Percentiles rank a stretch among this genome's conserved stretches.
Evolutionary conservation across 805 yeast genomes (phyloP).

Genomic region (Saccharomycopsis javanensis): DNA sequence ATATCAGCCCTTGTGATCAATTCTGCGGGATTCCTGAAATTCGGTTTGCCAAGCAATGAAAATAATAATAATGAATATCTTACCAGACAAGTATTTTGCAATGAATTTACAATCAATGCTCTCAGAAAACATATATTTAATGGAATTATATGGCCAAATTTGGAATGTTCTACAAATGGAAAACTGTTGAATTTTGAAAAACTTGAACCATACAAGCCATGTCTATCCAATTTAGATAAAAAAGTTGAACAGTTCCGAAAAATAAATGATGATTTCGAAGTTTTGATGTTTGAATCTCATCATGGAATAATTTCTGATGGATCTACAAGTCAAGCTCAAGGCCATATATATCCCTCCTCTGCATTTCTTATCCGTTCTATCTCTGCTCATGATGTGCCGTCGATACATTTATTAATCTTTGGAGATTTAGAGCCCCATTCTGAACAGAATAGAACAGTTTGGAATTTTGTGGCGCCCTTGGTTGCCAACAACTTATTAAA

Average conservation of each 20-base stretch:
- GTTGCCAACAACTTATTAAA: conserved; percentile 34
- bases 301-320: conserved; percentile 38
- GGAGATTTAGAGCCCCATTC: conserved; percentile 79
- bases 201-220: not conserved
- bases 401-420: conserved; percentile 48
- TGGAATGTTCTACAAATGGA: conserved; percentile 25
- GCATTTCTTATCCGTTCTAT: conserved; percentile 47
- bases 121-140: conserved; percentile 56
- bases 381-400: too few species aligned
- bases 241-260: not conserved
- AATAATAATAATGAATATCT: conserved; percentile 19
- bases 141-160: conserved; percentile 72
- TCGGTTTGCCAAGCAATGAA: conserved; percentile 8
- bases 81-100: conserved; percentile 43
- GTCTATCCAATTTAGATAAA: not conserved
- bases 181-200: conserved; percentile 23
- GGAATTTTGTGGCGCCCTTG: conserved; percentile 46
- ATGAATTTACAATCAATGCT: conserved; percentile 40
- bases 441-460: conserved; percentile 33
- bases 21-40: conserved; percentile 42
- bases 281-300: conserved; percentile 30
- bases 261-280: conserved; percentile 18
- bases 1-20: conserved; percentile 59
- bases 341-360: conserved; percentile 33
- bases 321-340: conserved; percentile 9